Conservation (phyloP, 371 early-diverging fungal species). For the Apophysomyces sp. region DNA sequence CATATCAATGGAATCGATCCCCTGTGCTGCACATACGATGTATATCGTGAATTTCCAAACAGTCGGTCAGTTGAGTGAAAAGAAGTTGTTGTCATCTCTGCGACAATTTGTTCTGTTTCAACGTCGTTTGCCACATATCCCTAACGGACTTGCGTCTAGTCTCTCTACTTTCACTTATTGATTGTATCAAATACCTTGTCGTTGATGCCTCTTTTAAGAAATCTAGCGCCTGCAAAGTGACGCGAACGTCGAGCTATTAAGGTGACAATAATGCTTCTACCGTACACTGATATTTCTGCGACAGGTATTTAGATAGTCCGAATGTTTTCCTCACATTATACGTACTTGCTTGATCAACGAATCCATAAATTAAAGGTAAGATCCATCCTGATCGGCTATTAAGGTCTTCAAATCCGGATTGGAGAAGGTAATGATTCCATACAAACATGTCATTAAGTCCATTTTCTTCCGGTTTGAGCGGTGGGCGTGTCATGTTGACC, state of each 20-base stretch:
- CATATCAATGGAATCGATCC: constrained; percentile 96
- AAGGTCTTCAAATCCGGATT: constrained; percentile 66
- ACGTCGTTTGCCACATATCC: constrained; percentile 99
- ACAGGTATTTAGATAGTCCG: neutral
- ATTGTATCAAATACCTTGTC: constrained; percentile 59
- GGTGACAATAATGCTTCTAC: constrained; percentile 85
- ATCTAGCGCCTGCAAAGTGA: constrained; percentile 96
- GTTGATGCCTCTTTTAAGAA: constrained; percentile 95
- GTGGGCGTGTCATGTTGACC: constrained; percentile 72
- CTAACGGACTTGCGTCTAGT: constrained; percentile 20
- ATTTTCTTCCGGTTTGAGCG: constrained; percentile 13
- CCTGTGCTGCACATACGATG: constrained; percentile 94
- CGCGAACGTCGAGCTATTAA: constrained; percentile 94
- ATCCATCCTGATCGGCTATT: constrained; percentile 81
- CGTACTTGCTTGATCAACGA: constrained; percentile 93
- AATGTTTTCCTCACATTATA: neutral
- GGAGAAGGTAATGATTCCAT: constrained; percentile 90
- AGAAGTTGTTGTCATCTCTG: constrained; percentile 86
- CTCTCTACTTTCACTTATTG: neutral
- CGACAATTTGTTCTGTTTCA: constrained; percentile 98
- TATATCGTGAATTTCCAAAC: constrained; percentile 76
- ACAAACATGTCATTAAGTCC: constrained; percentile 86
- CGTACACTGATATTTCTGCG: constrained; percentile 73
- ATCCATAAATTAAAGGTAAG: constrained; percentile 92
- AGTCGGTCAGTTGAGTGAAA: constrained; percentile 60